phyloP scores from a whole-genome alignment of 805 yeast species.

The Yarrowia deformans region DNA sequence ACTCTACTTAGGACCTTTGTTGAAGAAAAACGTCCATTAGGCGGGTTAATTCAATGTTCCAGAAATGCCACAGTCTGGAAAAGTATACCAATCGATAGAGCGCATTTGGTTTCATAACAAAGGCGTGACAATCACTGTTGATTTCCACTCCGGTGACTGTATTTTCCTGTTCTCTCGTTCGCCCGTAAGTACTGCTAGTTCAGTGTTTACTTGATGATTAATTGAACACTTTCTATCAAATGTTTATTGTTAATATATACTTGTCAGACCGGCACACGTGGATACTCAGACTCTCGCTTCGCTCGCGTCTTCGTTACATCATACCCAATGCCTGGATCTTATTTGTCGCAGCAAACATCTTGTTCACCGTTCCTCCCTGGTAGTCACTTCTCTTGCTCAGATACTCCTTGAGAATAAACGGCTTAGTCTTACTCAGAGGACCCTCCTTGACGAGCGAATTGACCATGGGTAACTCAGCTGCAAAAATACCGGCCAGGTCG shows the following conservation, averaged over 20 bases:
- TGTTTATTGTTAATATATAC: constrained; percentile 1
- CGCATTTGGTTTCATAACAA: background rate
- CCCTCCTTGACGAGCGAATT: constrained; percentile 84
- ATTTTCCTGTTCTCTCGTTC: background rate
- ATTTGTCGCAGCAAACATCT: constrained; percentile 36
- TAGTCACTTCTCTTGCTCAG: constrained; percentile 75
- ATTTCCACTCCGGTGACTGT: background rate
- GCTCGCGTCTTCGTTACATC: constrained; percentile 5
- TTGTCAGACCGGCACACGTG: background rate
- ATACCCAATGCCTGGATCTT: constrained; percentile 34
- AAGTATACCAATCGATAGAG: background rate
- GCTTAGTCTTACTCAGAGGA: constrained; percentile 60
- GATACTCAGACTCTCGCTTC: background rate
- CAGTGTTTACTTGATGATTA: too few species aligned
- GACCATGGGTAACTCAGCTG: constrained; percentile 81
- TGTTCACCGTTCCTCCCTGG: constrained; percentile 35
- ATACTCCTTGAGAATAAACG: constrained; percentile 63
- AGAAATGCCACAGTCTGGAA: background rate
- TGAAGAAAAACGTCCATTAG: background rate
- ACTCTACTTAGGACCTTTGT: too few species aligned
- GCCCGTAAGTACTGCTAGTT: too few species aligned
- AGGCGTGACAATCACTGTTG: background rate
- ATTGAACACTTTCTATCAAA: too few species aligned
- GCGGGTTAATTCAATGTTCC: too few species aligned
- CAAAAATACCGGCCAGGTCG: constrained; percentile 83